Percentiles rank a stretch among this genome's conserved stretches.
Evolutionary conservation across 768 basidiomycete genomes (phyloP).

Genomic region (Leccinum ochraceum): DNA sequence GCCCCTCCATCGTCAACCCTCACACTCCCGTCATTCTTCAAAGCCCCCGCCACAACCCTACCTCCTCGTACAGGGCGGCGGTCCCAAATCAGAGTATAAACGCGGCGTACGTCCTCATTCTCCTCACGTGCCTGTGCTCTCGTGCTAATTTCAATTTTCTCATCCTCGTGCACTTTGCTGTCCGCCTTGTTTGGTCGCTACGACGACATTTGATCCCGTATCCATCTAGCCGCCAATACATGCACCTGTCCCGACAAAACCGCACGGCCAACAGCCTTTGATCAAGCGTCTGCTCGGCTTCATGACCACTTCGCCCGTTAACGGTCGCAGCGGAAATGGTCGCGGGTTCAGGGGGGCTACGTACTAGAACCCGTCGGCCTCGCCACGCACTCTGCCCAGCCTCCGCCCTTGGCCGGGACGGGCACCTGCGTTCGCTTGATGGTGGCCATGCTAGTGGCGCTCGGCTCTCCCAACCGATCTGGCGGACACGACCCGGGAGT

Average conservation of each 20-base stretch:
- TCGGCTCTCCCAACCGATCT: conserved; percentile 3
- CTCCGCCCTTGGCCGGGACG: neutral
- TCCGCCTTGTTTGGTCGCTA: conserved; percentile 6
- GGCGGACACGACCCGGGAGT: conserved; percentile 5
- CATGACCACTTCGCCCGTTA: conserved; percentile 25
- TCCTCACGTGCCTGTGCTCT: conserved; percentile 14
- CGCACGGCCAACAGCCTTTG: conserved; percentile 30
- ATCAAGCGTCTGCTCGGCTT: conserved; percentile 34
- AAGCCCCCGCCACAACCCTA: conserved; percentile 29
- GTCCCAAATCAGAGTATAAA: conserved; percentile 34
- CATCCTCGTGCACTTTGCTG: conserved; percentile 1
- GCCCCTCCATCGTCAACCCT: conserved; percentile 19
- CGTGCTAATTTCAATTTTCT: conserved; percentile 17
- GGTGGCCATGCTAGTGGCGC: neutral
- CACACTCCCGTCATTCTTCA: conserved; percentile 25
- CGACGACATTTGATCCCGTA: conserved; percentile 6
- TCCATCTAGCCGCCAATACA: conserved; percentile 27
- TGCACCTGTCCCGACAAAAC: conserved; percentile 31
- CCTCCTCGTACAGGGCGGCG: conserved; percentile 26
- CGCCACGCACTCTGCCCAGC: neutral
- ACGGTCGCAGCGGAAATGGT: conserved; percentile 24
- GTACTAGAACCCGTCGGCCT: conserved; percentile 20
- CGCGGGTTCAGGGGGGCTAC: conserved; percentile 28
- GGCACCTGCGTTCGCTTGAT: neutral
- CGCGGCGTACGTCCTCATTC: conserved; percentile 29